phyloP scores from a whole-genome alignment of 225 moss, liverwort and hornwort genomes.

The Climacium dendroides region DNA sequence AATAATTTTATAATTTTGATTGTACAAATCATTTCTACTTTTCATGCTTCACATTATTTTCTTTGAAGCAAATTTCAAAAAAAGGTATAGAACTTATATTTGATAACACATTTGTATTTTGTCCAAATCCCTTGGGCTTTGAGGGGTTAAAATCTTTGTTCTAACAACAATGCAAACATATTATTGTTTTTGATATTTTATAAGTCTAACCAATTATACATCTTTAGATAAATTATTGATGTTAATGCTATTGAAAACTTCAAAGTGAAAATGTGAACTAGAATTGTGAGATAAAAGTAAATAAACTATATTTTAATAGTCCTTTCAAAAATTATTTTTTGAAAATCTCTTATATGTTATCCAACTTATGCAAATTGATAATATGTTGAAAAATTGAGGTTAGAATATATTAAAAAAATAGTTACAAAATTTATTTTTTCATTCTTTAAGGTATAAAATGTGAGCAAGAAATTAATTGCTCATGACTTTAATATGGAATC shows the following conservation, averaged over 20 bases:
- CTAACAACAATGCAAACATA: neutral
- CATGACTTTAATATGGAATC: neutral
- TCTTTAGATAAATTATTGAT: no score
- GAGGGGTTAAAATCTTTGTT: neutral
- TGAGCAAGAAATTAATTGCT: neutral
- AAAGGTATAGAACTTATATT: no score
- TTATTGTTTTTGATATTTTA: neutral
- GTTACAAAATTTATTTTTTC: no score
- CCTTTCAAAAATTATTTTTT: neutral
- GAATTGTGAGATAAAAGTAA: neutral
- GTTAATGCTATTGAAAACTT: neutral
- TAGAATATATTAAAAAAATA: no score
- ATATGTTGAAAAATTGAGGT: neutral
- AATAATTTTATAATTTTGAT: no score
- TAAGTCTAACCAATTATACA: no score
- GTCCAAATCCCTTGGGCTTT: no score
- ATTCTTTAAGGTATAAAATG: neutral
- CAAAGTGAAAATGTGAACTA: neutral
- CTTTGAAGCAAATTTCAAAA: no score
- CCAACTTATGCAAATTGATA: neutral
- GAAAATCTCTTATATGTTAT: neutral
- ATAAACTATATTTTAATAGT: neutral
- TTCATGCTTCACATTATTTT: no score
- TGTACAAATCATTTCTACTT: no score
- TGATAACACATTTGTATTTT: no score